Conservation (phyloP, 768 basidiomycete species). For the Suillus subluteus region DNA sequence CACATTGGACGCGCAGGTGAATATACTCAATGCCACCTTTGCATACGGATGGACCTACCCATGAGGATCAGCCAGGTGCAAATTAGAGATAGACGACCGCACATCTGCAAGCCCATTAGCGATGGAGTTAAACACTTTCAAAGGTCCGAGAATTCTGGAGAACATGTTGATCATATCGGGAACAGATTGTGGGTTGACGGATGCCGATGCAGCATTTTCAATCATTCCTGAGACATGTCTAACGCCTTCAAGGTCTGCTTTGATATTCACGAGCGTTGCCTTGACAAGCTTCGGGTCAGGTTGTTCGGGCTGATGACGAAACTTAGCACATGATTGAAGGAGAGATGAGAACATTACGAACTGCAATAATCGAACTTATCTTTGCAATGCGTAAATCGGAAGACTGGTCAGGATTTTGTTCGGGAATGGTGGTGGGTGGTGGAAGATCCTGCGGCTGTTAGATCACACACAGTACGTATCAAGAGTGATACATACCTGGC, state of each 20-base stretch:
- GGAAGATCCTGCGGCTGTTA: neutral
- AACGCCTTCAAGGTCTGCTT: neutral
- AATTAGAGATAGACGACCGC: neutral
- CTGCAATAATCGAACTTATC: neutral
- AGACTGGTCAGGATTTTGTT: neutral
- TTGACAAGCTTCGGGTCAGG: too few species aligned
- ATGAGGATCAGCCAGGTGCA: neutral
- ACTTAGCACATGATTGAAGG: too few species aligned
- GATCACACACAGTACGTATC: neutral
- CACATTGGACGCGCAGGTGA: neutral
- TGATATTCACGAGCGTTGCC: too few species aligned
- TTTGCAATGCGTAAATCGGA: neutral
- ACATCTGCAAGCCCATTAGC: too few species aligned
- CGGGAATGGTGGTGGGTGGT: neutral
- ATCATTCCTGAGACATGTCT: too few species aligned
- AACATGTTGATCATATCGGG: neutral
- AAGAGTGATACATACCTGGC: neutral
- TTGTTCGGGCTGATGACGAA: too few species aligned
- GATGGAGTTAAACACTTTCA: neutral
- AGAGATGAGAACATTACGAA: too few species aligned
- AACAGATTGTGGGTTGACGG: neutral
- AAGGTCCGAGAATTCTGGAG: neutral
- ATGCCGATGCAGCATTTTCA: neutral
- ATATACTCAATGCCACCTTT: neutral
- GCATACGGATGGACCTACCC: neutral